Conservation (phyloP, 2,329 filamentous ascomycete genomes). For the Penicillium sp. region DNA sequence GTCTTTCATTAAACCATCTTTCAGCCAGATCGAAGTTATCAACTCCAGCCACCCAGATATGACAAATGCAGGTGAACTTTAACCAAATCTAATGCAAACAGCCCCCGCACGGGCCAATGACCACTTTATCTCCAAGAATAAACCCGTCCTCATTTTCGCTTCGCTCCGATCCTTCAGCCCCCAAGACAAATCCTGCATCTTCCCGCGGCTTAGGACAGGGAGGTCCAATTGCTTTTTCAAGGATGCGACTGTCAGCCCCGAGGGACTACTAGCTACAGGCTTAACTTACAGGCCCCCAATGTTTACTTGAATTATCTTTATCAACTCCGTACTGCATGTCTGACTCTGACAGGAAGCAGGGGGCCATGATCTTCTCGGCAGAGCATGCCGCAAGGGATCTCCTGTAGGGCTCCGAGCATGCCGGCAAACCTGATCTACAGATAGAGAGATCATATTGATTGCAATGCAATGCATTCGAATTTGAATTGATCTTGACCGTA, state of each 20-base stretch:
- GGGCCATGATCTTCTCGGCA: slow-evolving; percentile 9
- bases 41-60: neutral
- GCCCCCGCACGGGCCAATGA: neutral
- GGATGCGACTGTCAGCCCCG: neutral
- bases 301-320: neutral
- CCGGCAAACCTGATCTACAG: neutral
- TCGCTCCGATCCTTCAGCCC: neutral
- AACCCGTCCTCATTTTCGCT: neutral
- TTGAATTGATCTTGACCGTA: neutral
- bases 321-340: slow-evolving; percentile 5
- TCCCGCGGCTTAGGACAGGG: neutral
- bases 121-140: neutral
- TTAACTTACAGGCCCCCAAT: neutral
- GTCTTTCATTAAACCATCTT: neutral
- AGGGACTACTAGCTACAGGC: neutral
- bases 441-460: slow-evolving; percentile 4
- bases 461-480: neutral
- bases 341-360: slow-evolving; percentile 21
- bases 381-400: slow-evolving; percentile 11
- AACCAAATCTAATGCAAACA: neutral
- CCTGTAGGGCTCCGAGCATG: slow-evolving; percentile 9
- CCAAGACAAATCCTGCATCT: neutral
- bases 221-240: neutral
- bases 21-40: neutral
- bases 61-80: neutral